Evolutionary conservation across 1,139 yeast genomes (phyloP).

Genomic region (Meyerozyma guilliermondii): DNA sequence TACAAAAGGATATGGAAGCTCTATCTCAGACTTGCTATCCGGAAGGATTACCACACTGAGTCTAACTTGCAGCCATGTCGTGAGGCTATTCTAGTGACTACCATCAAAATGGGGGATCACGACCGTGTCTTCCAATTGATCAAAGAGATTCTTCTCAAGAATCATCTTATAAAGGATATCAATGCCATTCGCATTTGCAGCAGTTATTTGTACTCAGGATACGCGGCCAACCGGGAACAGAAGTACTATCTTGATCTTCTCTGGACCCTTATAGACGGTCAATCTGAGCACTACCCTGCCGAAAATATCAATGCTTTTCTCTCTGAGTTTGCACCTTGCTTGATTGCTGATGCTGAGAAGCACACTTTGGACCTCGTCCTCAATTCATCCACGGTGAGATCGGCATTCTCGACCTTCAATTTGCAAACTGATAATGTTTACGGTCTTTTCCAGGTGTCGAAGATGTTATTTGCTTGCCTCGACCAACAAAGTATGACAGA

Average conservation of each 20-base stretch:
- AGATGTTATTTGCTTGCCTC: constrained; percentile 11
- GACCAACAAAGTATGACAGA: background rate
- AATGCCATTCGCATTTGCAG: constrained; percentile 26
- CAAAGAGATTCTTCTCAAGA: constrained; percentile 32
- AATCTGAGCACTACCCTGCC: constrained; percentile 23
- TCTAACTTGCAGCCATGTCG: constrained; percentile 18
- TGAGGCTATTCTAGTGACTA: constrained; percentile 26
- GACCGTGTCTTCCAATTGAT: constrained; percentile 32
- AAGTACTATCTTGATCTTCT: constrained; percentile 30
- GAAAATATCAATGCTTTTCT: constrained; percentile 25
- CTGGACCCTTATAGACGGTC: constrained; percentile 32
- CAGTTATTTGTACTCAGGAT: constrained; percentile 29
- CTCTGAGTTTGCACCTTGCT: constrained; percentile 24
- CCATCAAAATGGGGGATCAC: constrained; percentile 34
- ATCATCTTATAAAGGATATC: constrained; percentile 29
- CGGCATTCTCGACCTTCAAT: constrained; percentile 24
- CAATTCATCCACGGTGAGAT: constrained; percentile 26
- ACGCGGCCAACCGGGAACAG: constrained; percentile 17
- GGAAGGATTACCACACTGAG: constrained; percentile 30
- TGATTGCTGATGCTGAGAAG: constrained; percentile 13
- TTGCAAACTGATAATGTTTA: constrained; percentile 30
- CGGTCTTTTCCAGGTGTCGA: constrained; percentile 27
- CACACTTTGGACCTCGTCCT: constrained; percentile 17
- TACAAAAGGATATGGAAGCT: constrained; percentile 27
- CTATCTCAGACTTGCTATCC: constrained; percentile 31